Base-by-base conservation (phyloP, 108 stramenopile genomes). In the Pseudonitzschia pungens region DNA sequence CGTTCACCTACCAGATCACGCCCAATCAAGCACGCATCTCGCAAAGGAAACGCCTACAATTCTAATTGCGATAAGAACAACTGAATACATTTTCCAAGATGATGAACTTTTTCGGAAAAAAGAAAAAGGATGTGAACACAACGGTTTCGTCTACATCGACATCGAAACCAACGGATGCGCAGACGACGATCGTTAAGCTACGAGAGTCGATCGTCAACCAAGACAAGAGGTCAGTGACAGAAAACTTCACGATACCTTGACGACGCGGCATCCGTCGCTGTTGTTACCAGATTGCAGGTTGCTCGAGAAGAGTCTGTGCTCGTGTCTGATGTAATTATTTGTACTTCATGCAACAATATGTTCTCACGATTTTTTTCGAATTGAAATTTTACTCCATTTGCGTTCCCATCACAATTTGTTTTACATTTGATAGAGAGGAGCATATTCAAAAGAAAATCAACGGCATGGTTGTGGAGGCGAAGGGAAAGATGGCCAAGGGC, bases 401-500 rank as follows among this genome's bases (percentile, higher is more conserved):
- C 4, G 36, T 36, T 36, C 6, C 4, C 36, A 6, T 36, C 36
- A n/a, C n/a, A 6, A 36, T 36, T 36, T 36, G 6, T 36, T 36
- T 36, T 6, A 36, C 36, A 88, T n/a, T n/a, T n/a, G n/a, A n/a
- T 70, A 88, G 87, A 74, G 80, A 88, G 71, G 84, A 88, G 29
- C 87, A 84, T 52, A 82, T 84, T 44, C 52, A 77, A 70, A 79
- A 77, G 70, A 97, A 98, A 73, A 89, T 97, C 22, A 92, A 97
- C 24, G 31, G 57, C 44, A 81, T 91, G 77, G 62, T 90, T 27
- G 71, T 66, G 21, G 97, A 97, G 74, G 98, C 98, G 56, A 96
- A 96, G 87, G 92, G 70, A 0, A 98, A 98, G 80, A 92, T 96
- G 90, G 89, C 86, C 22, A 94, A 93, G 70, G 95, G 94, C 58